Evolutionary conservation across 345 rosid genomes (phyloP).

Genomic region (Pugionium dolabratum): DNA sequence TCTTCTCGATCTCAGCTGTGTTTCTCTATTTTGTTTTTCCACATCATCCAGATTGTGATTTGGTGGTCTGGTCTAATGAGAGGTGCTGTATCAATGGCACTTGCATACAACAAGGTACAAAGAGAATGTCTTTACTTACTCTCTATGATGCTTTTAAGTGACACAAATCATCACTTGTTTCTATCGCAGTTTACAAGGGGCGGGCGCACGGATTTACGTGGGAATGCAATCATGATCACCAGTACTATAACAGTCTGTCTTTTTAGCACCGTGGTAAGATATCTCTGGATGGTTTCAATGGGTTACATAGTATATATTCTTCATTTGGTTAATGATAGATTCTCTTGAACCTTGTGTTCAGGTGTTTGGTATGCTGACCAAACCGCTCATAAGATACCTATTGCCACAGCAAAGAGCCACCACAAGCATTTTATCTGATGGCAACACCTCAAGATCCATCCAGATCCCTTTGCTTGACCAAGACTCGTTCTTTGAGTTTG

Average conservation of each 20-base stretch:
- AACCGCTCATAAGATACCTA: not conserved
- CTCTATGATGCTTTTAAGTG: not conserved
- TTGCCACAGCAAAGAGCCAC: not conserved
- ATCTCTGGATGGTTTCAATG: not conserved
- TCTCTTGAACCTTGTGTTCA: not conserved
- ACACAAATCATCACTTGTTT: not conserved
- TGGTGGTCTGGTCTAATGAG: not conserved
- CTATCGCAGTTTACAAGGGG: not conserved
- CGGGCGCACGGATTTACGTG: not conserved
- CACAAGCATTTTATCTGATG: not conserved
- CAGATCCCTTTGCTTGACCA: not conserved
- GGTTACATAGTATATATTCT: not conserved
- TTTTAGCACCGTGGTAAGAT: not conserved
- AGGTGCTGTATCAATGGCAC: not conserved
- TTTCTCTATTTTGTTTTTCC: no score
- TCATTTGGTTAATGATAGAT: not conserved
- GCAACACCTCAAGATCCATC: not conserved
- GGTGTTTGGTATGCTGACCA: not conserved
- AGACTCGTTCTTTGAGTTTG: not conserved
- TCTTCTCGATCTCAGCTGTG: no score
- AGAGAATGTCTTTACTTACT: not conserved
- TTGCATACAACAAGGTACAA: not conserved
- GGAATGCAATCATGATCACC: not conserved
- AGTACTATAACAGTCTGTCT: not conserved
- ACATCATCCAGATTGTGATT: not conserved